A percentile compares a stretch with the other conserved stretches of the same genome.
These are phyloP conservation scores for Mallotus japonicus DNA, from an alignment of 441 rosid species.

Conservation along the genomic window DNA sequence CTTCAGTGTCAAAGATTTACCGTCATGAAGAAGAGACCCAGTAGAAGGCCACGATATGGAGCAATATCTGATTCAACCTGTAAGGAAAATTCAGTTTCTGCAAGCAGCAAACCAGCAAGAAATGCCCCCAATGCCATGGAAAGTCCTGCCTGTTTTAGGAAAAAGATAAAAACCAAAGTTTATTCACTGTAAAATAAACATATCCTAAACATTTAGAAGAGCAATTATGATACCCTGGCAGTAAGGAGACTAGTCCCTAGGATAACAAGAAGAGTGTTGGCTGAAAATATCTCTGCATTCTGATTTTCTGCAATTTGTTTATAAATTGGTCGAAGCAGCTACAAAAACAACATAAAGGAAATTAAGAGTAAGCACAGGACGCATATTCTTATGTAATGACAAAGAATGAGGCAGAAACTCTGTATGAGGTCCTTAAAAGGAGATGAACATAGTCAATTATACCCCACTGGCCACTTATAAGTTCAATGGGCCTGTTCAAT, in stretches of 20 bases:
- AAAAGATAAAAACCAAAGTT: conserved; percentile 19
- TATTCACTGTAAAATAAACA: conserved; percentile 12
- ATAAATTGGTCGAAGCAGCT: conserved; percentile 98
- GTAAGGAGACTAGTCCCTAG: conserved; percentile 98
- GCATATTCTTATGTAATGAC: neutral
- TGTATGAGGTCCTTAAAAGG: neutral
- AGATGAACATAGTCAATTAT: neutral
- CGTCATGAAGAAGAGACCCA: conserved; percentile 99
- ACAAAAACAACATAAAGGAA: conserved; percentile 33
- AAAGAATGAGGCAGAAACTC: conserved; percentile 9
- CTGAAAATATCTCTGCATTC: conserved; percentile 98
- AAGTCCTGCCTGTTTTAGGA: conserved; percentile 85
- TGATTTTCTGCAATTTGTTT: conserved; percentile 97
- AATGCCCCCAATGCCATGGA: conserved; percentile 99
- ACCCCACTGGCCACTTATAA: neutral
- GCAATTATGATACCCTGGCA: conserved; percentile 69
- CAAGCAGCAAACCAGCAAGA: conserved; percentile 97
- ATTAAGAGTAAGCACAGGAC: conserved; percentile 19
- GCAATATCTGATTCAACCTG: conserved; percentile 99
- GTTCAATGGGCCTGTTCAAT: neutral
- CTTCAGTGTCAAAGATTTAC: conserved; percentile 36
- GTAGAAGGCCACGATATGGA: conserved; percentile 93
- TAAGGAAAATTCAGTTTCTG: conserved; percentile 98
- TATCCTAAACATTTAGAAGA: conserved; percentile 25
- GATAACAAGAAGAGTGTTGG: conserved; percentile 93